Evolutionary conservation across 192 early-diverging fungal genomes (phyloP).

Genomic region (Coemansia sp.): DNA sequence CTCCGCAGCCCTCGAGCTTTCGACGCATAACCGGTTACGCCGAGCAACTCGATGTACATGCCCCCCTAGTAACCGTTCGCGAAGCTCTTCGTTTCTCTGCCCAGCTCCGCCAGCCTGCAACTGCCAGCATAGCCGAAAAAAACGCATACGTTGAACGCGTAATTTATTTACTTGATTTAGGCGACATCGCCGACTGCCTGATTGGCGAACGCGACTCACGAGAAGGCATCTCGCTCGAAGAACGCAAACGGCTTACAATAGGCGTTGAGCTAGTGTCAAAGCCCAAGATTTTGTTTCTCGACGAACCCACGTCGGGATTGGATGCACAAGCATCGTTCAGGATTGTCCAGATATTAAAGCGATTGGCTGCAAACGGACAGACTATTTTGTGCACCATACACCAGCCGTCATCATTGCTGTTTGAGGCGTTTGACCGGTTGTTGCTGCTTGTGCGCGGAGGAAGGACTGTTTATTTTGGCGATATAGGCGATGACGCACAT

Average conservation of each 20-base stretch:
- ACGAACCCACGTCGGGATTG: conserved; percentile 78
- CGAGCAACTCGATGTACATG: conserved; percentile 75
- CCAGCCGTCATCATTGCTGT: conserved; percentile 69
- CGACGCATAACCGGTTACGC: conserved; percentile 68
- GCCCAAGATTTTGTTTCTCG: conserved; percentile 71
- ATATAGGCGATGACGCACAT: conserved; percentile 64
- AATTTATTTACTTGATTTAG: conserved; percentile 65
- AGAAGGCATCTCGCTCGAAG: conserved; percentile 73
- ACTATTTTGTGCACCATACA: conserved; percentile 74
- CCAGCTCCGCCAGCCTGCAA: conserved; percentile 59
- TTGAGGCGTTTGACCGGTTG: conserved; percentile 74
- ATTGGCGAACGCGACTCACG: conserved; percentile 62
- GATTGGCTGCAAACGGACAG: conserved; percentile 57
- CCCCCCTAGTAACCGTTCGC: conserved; percentile 62
- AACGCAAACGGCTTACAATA: conserved; percentile 77
- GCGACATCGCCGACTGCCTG: conserved; percentile 62
- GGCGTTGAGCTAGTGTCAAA: conserved; percentile 72
- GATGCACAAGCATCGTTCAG: conserved; percentile 69
- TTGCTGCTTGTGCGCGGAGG: conserved; percentile 73
- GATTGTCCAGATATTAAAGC: conserved; percentile 63
- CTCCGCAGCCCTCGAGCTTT: conserved; percentile 50
- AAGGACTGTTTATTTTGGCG: conserved; percentile 76
- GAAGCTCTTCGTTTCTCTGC: conserved; percentile 60
- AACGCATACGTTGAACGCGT: conserved; percentile 65
- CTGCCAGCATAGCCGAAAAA: conserved; percentile 46